These are phyloP conservation scores for Rostrohypoxylon terebratum DNA, from an alignment of 495 filamentous ascomycete species.

Conservation along the genomic window DNA sequence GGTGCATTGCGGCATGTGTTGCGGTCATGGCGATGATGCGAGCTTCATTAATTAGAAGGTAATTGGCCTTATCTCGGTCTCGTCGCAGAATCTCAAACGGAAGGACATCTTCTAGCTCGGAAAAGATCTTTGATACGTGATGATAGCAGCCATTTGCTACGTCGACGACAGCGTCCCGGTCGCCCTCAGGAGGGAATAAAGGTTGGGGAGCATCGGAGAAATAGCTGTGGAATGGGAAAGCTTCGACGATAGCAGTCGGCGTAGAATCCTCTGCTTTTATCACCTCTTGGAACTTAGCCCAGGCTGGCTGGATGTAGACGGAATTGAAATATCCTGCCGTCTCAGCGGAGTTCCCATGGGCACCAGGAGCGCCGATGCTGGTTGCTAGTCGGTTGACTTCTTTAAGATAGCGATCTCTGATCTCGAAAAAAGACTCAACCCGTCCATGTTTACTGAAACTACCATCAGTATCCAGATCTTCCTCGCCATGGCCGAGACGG, in stretches of 20 bases:
- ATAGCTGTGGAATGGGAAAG: constrained; percentile 90
- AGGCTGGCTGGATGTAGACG: constrained; percentile 89
- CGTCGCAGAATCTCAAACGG: constrained; percentile 94
- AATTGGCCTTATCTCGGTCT: constrained; percentile 92
- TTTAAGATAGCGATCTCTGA: constrained; percentile 77
- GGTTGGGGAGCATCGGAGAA: constrained; percentile 90
- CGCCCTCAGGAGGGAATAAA: constrained; percentile 73
- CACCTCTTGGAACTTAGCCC: constrained; percentile 83
- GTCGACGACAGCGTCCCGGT: constrained; percentile 77
- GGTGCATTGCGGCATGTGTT: constrained; percentile 97
- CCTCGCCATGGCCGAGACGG: constrained; percentile 92
- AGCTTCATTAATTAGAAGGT: constrained; percentile 93
- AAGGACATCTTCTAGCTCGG: constrained; percentile 90
- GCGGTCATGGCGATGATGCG: constrained; percentile 98
- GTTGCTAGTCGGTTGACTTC: constrained; percentile 90
- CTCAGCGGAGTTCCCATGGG: constrained; percentile 94
- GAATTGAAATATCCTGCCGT: constrained; percentile 96
- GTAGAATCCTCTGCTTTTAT: constrained; percentile 63
- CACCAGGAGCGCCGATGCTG: constrained; percentile 85
- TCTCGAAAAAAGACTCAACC: constrained; percentile 95
- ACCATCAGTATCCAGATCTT: constrained; percentile 86
- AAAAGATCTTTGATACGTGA: constrained; percentile 92
- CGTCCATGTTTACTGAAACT: constrained; percentile 95
- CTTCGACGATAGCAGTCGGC: constrained; percentile 70
- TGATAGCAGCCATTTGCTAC: constrained; percentile 87